A percentile compares a stretch with the other conserved stretches of the same genome.
These are phyloP conservation scores for Peronospora farinosa DNA, from an alignment of 352 stramenopile genomes.

Conservation along the genomic window DNA sequence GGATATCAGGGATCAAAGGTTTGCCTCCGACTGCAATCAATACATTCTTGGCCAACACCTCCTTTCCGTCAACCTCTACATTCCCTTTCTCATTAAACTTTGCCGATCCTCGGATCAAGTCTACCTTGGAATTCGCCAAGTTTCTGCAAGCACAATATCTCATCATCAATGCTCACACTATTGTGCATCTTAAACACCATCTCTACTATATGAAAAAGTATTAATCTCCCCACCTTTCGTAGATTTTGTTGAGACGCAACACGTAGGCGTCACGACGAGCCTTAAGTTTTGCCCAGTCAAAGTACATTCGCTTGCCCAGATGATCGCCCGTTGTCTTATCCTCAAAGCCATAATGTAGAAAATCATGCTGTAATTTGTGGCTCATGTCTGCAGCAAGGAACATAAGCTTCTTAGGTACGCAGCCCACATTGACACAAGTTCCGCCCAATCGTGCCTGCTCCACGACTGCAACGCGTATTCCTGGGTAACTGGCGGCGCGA, in stretches of 20 bases:
- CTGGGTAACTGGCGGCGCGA: slow-evolving; percentile 70
- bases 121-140: slow-evolving; percentile 88
- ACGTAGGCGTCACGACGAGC: slow-evolving; percentile 92
- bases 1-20: slow-evolving; percentile 52
- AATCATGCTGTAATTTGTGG: slow-evolving; percentile 50
- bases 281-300: slow-evolving; percentile 92
- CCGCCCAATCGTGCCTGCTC: slow-evolving; percentile 89
- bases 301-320: slow-evolving; percentile 36
- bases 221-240: slow-evolving; percentile 54
- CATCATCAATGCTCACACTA: slow-evolving; percentile 1
- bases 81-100: slow-evolving; percentile 77
- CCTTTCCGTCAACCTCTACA: slow-evolving; percentile 71
- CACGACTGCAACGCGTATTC: slow-evolving; percentile 93
- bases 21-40: slow-evolving; percentile 59
- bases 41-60: slow-evolving; percentile 50
- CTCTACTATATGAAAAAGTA: not conserved
- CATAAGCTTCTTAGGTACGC: slow-evolving; percentile 99
- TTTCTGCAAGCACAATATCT: slow-evolving; percentile 38
- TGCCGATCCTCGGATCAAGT: slow-evolving; percentile 83
- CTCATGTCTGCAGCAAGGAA: slow-evolving; percentile 63
- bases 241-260: slow-evolving; percentile 93
- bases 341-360: slow-evolving; percentile 56
- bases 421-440: slow-evolving; percentile 99
- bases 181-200: not conserved
- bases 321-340: slow-evolving; percentile 26